These are phyloP conservation scores for Curvularia verruculosa DNA, from an alignment of 2,329 filamentous ascomycete species.

Conservation along the genomic window DNA sequence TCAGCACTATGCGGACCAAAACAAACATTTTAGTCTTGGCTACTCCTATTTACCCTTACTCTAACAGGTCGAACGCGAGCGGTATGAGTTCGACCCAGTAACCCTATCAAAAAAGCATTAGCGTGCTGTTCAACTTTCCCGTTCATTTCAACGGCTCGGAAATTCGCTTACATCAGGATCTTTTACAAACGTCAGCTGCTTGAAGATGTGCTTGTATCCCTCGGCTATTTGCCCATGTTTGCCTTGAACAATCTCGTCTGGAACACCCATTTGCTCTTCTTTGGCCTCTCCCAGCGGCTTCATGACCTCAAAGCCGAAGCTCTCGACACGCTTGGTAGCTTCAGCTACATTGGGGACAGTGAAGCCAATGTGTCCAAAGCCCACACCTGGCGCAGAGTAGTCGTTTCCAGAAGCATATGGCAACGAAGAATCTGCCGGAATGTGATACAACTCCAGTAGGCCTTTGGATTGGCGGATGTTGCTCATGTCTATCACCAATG, in stretches of 20 bases:
- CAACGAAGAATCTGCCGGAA: conserved; percentile 30
- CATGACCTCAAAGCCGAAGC: conserved; percentile 34
- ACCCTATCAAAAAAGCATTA: conserved; percentile 30
- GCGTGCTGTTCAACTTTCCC: not conserved
- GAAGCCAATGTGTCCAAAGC: conserved; percentile 47
- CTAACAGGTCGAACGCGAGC: conserved; percentile 18
- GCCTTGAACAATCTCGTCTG: conserved; percentile 23
- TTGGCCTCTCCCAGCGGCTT: conserved; percentile 38
- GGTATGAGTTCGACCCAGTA: conserved; percentile 43
- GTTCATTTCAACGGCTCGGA: not conserved
- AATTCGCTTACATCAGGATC: conserved; percentile 43
- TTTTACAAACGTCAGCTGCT: conserved; percentile 43
- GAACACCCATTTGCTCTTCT: conserved; percentile 33
- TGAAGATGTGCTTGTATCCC: conserved; percentile 39
- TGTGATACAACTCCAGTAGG: conserved; percentile 42
- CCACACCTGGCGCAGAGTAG: conserved; percentile 25
- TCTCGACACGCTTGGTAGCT: conserved; percentile 28
- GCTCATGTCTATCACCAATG: conserved; percentile 16
- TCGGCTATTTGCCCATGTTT: conserved; percentile 26
- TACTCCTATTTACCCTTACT: not conserved
- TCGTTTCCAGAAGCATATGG: conserved; percentile 39
- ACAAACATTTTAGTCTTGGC: not conserved
- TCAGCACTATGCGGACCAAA: not conserved
- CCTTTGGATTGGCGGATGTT: conserved; percentile 34
- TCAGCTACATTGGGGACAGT: conserved; percentile 41